phyloP scores from a whole-genome alignment of 2,329 filamentous ascomycete species.

The Falciphora oryzae region DNA sequence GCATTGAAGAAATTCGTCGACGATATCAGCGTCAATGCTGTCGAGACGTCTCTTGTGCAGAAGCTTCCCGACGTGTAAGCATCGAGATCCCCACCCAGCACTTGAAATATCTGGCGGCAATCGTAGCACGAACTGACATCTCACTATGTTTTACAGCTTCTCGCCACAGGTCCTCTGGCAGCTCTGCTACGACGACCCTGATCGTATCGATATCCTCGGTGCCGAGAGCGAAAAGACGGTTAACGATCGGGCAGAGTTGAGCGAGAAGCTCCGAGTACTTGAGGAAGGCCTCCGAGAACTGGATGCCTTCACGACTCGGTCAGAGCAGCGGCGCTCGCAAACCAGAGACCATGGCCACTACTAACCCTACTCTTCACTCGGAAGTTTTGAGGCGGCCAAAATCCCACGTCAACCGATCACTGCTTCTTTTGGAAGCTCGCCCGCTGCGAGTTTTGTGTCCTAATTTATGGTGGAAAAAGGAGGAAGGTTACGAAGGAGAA shows the following conservation, averaged over 20 bases:
- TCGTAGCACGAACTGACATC: neutral
- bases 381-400: too few relatives aligned
- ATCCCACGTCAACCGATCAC: too few relatives aligned
- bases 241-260: neutral
- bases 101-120: too few relatives aligned
- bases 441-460: too few relatives aligned
- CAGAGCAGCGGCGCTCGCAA: neutral
- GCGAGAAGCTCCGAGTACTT: neutral
- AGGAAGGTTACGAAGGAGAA: too few relatives aligned
- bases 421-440: too few relatives aligned
- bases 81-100: neutral
- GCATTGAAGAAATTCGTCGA: conserved; percentile 23
- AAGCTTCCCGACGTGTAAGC: conserved; percentile 14
- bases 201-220: neutral
- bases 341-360: neutral
- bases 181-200: neutral
- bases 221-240: conserved; percentile 6
- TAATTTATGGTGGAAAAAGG: too few relatives aligned
- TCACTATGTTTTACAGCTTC: neutral
- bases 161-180: neutral
- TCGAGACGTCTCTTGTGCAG: conserved; percentile 20
- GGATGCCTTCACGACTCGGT: neutral
- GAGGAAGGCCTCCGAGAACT: neutral
- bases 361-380: too few relatives aligned
- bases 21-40: conserved; percentile 19